phyloP scores from a whole-genome alignment of 2,329 filamentous ascomycete species.

The Colletotrichum musae region DNA sequence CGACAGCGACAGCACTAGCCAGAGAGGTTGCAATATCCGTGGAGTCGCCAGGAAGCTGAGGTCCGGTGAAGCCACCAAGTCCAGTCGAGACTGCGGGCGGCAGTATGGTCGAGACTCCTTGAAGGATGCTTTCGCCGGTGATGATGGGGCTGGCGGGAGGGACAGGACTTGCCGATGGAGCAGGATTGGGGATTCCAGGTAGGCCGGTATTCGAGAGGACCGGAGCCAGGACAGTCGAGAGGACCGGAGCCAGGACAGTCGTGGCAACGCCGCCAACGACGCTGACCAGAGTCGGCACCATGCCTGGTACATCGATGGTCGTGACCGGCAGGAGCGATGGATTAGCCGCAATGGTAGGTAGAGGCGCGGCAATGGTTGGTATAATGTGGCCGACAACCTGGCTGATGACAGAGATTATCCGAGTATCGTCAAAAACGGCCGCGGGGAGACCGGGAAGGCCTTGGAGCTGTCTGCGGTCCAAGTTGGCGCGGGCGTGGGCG shows the following conservation, averaged over 20 bases:
- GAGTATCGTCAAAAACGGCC: slow-evolving; percentile 22
- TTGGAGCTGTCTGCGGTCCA: slow-evolving; percentile 26
- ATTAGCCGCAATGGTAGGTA: neutral
- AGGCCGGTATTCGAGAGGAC: neutral
- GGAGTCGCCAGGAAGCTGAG: slow-evolving; percentile 19
- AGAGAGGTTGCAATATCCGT: neutral
- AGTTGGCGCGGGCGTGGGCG: no score
- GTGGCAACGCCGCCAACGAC: neutral
- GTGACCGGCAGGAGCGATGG: neutral
- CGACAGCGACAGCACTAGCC: neutral
- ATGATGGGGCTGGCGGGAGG: neutral
- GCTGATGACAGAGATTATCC: neutral
- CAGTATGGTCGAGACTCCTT: neutral
- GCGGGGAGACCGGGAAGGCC: slow-evolving; percentile 14
- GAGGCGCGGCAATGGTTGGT: neutral
- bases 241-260: neutral
- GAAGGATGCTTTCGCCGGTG: neutral
- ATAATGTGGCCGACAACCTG: neutral
- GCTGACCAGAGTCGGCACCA: neutral
- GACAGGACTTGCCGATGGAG: neutral
- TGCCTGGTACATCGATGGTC: neutral
- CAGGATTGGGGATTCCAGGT: neutral
- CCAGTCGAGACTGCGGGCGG: neutral
- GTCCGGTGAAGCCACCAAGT: slow-evolving; percentile 11
- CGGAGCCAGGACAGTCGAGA: neutral